Evolutionary conservation across 192 early-diverging fungal genomes (phyloP).

Genomic region (Spizellomyces punctatus): DNA sequence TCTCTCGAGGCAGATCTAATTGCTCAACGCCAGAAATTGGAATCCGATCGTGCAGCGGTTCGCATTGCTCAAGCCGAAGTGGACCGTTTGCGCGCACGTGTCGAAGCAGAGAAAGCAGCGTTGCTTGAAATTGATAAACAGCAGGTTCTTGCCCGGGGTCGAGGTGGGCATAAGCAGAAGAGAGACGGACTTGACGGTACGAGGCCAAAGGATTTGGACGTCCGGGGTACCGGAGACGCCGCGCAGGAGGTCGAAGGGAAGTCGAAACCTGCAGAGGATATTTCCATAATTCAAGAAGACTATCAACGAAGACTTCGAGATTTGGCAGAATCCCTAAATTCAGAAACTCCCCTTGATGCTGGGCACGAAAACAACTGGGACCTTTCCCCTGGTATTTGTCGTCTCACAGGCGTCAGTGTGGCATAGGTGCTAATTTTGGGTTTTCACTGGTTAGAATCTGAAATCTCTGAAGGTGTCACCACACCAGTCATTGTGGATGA

Average conservation of each 20-base stretch:
- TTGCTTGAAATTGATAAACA: slow-evolving; percentile 8
- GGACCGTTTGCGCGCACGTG: neutral
- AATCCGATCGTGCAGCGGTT: neutral
- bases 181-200: neutral
- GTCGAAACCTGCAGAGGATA: neutral
- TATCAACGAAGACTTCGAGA: neutral
- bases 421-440: too few relatives aligned
- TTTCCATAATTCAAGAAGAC: neutral
- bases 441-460: neutral
- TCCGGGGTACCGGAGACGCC: neutral
- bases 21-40: neutral
- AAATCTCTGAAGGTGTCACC: neutral
- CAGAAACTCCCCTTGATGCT: neutral
- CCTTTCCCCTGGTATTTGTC: too few relatives aligned
- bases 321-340: neutral
- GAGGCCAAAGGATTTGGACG: neutral
- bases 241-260: neutral
- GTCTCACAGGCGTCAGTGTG: too few relatives aligned
- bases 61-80: neutral
- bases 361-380: too few relatives aligned
- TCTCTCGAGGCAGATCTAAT: neutral
- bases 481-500: neutral
- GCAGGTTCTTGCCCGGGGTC: neutral
- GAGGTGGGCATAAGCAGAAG: neutral
- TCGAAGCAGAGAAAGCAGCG: neutral